Conservation (phyloP, 495 filamentous ascomycete species). For the Trichoderma reesei region DNA sequence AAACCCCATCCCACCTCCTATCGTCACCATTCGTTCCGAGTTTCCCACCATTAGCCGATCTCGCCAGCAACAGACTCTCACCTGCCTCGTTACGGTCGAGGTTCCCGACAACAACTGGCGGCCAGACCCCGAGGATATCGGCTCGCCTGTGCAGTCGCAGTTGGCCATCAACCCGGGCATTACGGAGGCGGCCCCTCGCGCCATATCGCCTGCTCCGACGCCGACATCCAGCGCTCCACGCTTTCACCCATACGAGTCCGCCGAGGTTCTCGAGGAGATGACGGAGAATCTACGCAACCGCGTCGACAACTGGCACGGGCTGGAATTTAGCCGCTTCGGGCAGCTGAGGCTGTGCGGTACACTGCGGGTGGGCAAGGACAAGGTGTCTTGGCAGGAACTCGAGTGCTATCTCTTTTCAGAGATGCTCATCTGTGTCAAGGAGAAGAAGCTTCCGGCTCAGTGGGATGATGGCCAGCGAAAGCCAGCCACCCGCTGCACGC, state of each 20-base stretch:
- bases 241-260: conserved; percentile 49
- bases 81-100: conserved; percentile 89
- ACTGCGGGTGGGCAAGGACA: conserved; percentile 91
- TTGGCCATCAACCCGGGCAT: conserved; percentile 17
- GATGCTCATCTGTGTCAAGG: conserved; percentile 99
- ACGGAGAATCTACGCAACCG: conserved; percentile 76
- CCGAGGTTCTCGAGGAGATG: conserved; percentile 68
- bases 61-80: conserved; percentile 88
- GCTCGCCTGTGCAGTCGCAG: conserved; percentile 44
- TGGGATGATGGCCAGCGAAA: conserved; percentile 57
- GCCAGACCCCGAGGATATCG: conserved; percentile 74
- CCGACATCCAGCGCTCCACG: conserved; percentile 23
- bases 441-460: conserved; percentile 63
- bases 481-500: conserved; percentile 58
- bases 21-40: conserved; percentile 87
- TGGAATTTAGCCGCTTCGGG: conserved; percentile 90
- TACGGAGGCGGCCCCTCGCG: conserved; percentile 30
- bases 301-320: conserved; percentile 97
- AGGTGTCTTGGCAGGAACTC: conserved; percentile 94
- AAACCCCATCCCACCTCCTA: conserved; percentile 86
- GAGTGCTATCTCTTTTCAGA: conserved; percentile 96
- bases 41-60: conserved; percentile 90
- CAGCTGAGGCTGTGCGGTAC: conserved; percentile 88
- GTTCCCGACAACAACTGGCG: conserved; percentile 89
- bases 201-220: conserved; percentile 38